These are phyloP conservation scores for Royoungia palumana DNA, from an alignment of 768 basidiomycete species.

Conservation along the genomic window DNA sequence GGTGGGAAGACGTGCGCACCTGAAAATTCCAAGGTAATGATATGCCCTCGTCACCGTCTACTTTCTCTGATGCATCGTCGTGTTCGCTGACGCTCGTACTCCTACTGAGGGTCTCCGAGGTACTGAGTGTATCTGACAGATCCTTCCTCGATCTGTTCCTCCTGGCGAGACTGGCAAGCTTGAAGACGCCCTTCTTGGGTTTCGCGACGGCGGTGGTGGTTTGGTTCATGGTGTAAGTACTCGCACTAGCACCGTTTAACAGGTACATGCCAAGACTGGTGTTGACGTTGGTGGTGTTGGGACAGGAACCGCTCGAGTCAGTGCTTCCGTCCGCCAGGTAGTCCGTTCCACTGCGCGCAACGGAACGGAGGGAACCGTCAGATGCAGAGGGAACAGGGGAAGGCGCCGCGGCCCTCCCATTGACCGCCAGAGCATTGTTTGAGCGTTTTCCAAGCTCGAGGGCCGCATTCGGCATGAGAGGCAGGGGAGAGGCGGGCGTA, in stretches of 20 bases:
- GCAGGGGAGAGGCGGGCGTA: slow-evolving; percentile 21
- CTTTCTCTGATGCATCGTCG: neutral
- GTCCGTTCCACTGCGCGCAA: slow-evolving; percentile 9
- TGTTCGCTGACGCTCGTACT: slow-evolving; percentile 12
- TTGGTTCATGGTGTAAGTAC: slow-evolving; percentile 11
- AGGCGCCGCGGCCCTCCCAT: slow-evolving; percentile 5
- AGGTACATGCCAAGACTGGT: slow-evolving; percentile 11
- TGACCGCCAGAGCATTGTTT: neutral
- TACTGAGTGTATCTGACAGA: slow-evolving; percentile 22
- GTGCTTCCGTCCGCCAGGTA: slow-evolving; percentile 22
- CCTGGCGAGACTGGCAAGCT: slow-evolving; percentile 33
- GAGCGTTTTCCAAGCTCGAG: slow-evolving; percentile 7
- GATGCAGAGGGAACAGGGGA: slow-evolving; percentile 21
- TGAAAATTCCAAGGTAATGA: slow-evolving; percentile 75
- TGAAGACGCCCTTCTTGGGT: slow-evolving; percentile 34
- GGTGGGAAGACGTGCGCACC: slow-evolving; percentile 33
- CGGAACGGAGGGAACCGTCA: slow-evolving; percentile 16
- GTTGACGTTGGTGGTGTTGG: neutral
- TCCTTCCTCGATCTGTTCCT: slow-evolving; percentile 32
- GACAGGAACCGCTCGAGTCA: slow-evolving; percentile 25
- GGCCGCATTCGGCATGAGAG: neutral
- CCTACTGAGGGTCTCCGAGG: slow-evolving; percentile 10
- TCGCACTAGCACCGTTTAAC: slow-evolving; percentile 15
- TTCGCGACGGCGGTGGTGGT: slow-evolving; percentile 7
- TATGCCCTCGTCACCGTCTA: slow-evolving; percentile 55